Percentiles rank a stretch among this genome's conserved stretches.
phyloP scores from a whole-genome alignment of 768 basidiomycete species.

The Pleurotus giganteus region DNA sequence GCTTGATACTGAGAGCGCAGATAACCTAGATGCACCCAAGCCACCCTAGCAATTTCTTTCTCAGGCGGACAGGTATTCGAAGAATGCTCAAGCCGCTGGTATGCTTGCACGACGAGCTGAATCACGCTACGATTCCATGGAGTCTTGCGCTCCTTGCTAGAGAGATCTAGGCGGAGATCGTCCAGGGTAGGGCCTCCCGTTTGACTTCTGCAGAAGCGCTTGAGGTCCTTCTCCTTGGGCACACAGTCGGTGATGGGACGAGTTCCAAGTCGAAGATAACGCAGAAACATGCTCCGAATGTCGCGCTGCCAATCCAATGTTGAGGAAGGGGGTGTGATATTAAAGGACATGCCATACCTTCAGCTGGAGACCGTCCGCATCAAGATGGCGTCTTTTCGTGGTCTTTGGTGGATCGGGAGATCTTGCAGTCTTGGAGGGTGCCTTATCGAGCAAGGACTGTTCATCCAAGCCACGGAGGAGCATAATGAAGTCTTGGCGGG shows the following conservation, averaged over 20 bases:
- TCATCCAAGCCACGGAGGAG: not conserved
- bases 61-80: no score
- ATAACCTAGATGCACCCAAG: no score
- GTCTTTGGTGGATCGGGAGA: not conserved
- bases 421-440: not conserved
- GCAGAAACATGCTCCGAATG: not conserved
- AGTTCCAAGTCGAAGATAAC: not conserved
- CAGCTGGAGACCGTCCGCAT: no score
- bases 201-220: not conserved
- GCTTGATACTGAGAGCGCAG: no score
- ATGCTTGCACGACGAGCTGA: no score
- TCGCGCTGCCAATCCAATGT: not conserved
- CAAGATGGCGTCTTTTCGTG: not conserved
- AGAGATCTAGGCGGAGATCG: not conserved
- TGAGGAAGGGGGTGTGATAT: no score
- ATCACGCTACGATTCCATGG: not conserved
- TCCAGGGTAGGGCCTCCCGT: not conserved
- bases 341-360: no score
- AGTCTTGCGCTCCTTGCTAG: not conserved
- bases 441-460: not conserved
- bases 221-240: not conserved
- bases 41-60: no score
- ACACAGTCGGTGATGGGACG: not conserved
- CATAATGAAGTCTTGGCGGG: not conserved
- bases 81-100: no score